Percentiles rank a stretch among this genome's conserved stretches.
phyloP scores from a whole-genome alignment of 352 stramenopile species.

The Pythium insidiosum region DNA sequence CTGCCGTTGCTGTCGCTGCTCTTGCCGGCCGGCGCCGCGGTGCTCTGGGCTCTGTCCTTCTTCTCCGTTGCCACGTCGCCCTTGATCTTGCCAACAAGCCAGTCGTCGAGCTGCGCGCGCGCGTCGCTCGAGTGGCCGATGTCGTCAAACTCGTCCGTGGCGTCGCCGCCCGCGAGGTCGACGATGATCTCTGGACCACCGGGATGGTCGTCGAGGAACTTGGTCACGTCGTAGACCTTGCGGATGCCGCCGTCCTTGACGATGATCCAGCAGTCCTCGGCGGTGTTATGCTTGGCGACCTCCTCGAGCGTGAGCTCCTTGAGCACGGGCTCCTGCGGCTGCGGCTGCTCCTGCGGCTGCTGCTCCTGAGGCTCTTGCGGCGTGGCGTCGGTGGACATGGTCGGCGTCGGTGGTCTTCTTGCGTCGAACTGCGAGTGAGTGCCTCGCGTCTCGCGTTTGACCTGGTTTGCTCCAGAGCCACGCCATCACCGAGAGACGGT shows the following conservation, averaged over 20 bases:
- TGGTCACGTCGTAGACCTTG: slow-evolving; percentile 97
- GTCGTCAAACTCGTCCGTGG: slow-evolving; percentile 93
- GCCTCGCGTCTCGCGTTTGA: neutral
- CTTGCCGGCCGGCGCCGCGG: slow-evolving; percentile 12
- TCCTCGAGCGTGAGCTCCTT: slow-evolving; percentile 93
- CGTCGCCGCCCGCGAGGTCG: slow-evolving; percentile 90
- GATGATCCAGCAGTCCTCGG: slow-evolving; percentile 84
- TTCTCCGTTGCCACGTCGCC: slow-evolving; percentile 49
- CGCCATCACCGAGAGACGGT: no score
- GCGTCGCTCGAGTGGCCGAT: slow-evolving; percentile 98
- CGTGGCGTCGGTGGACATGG: neutral
- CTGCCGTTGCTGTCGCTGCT: slow-evolving; percentile 33
- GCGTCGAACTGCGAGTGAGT: neutral
- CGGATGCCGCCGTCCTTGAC: slow-evolving; percentile 53
- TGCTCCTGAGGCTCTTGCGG: no score
- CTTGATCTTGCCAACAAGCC: slow-evolving; percentile 89
- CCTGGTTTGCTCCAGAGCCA: no score
- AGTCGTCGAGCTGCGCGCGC: slow-evolving; percentile 88
- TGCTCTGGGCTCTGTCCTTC: slow-evolving; percentile 2
- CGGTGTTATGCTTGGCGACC: slow-evolving; percentile 81
- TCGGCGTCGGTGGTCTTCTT: neutral
- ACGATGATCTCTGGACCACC: slow-evolving; percentile 97
- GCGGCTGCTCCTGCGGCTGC: neutral
- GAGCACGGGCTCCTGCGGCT: neutral
- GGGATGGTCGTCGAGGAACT: slow-evolving; percentile 98